These are phyloP conservation scores for Paxillus ammoniavirescens DNA, from an alignment of 768 basidiomycete genomes.

Conservation along the genomic window DNA sequence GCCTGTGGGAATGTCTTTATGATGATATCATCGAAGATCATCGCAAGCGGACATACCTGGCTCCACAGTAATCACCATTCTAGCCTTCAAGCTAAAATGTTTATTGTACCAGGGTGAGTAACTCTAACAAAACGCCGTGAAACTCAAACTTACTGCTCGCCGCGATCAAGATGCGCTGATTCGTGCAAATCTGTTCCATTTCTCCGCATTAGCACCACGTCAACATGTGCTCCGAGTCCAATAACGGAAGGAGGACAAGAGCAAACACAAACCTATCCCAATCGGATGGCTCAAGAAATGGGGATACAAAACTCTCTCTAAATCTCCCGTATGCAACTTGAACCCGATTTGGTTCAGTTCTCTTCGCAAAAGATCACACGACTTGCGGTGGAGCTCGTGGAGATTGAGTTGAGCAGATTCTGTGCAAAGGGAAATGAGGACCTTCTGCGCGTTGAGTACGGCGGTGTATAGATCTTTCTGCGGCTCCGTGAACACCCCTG, in stretches of 20 bases:
- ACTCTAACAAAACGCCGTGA: background rate
- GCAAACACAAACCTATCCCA: conserved; percentile 65
- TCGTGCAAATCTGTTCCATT: conserved; percentile 78
- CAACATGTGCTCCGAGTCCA: background rate
- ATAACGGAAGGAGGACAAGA: background rate
- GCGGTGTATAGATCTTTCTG: conserved; percentile 87
- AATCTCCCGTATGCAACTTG: conserved; percentile 45
- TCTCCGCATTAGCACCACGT: conserved; percentile 11
- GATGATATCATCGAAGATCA: background rate
- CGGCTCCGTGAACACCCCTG: conserved; percentile 72
- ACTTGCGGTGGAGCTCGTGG: conserved; percentile 74
- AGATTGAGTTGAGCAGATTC: conserved; percentile 56
- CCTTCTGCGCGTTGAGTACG: conserved; percentile 70
- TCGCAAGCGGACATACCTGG: conserved; percentile 50
- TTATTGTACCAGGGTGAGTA: conserved; percentile 6
- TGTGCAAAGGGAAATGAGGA: conserved; percentile 59
- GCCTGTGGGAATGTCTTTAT: conserved; percentile 39
- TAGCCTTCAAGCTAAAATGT: conserved; percentile 58
- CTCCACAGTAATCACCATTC: conserved; percentile 93
- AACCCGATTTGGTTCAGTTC: conserved; percentile 71
- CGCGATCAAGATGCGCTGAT: conserved; percentile 59
- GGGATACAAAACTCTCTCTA: conserved; percentile 79
- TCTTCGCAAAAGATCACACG: conserved; percentile 59
- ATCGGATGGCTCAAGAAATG: conserved; percentile 92
- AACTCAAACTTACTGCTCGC: conserved; percentile 43